Percentiles rank a stretch among this genome's conserved stretches.
Evolutionary conservation across 345 rosid genomes (phyloP).

Genomic region (Nasturtium officinale): DNA sequence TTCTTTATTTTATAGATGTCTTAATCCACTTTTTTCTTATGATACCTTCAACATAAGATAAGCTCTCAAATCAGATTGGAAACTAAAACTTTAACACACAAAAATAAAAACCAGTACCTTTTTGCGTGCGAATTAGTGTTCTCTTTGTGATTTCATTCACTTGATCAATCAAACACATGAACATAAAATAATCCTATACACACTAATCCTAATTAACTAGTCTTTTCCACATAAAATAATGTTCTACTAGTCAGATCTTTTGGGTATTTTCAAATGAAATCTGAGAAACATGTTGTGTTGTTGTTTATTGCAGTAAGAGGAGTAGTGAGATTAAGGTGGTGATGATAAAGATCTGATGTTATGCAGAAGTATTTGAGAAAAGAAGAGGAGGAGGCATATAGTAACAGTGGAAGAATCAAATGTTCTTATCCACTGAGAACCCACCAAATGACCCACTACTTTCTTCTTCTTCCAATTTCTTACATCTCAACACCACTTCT

Average conservation of each 20-base stretch:
- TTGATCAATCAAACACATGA: constrained; percentile 16
- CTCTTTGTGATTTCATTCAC: constrained; percentile 23
- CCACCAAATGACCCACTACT: constrained; percentile 53
- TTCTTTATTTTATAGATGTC: constrained; percentile 27
- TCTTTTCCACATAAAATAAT: constrained; percentile 62
- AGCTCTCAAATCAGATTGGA: constrained; percentile 35
- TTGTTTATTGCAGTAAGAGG: not conserved
- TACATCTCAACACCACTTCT: constrained; percentile 35
- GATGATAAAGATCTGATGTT: constrained; percentile 44
- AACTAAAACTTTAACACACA: constrained; percentile 12
- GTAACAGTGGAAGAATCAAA: constrained; percentile 60
- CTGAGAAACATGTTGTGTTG: constrained; percentile 1
- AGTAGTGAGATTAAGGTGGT: not conserved
- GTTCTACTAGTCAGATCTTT: not conserved
- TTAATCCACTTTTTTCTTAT: constrained; percentile 8
- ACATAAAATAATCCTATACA: not conserved
- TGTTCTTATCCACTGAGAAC: constrained; percentile 81
- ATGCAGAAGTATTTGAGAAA: constrained; percentile 62
- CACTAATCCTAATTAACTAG: not conserved
- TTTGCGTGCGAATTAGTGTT: constrained; percentile 40
- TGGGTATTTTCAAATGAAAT: not conserved
- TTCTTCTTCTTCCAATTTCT: constrained; percentile 46
- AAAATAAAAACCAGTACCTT: not conserved
- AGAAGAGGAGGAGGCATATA: constrained; percentile 49
- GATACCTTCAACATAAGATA: constrained; percentile 41